Evolutionary conservation across 2,329 filamentous ascomycete genomes (phyloP), one percentile per base, ranked within the genome.

Genomic region (Paecilomyces dactylethromorphus): DNA sequence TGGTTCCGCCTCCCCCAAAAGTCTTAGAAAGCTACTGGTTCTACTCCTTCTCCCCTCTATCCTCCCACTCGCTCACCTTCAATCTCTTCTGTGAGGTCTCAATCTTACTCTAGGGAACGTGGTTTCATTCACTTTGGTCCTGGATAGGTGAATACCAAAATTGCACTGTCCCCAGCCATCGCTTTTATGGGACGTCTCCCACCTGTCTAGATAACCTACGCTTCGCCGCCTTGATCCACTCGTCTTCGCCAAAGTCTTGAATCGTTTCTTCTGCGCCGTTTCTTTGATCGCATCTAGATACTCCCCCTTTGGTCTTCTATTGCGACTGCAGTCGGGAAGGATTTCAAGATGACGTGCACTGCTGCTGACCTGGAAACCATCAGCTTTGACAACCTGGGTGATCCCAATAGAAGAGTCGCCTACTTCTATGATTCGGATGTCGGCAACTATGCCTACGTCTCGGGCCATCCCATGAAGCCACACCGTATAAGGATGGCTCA

Each of bases 341-440:
- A 56, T 15, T 60, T 53, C 64, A 73, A 59, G 49, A 85, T 85
- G 82, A 75, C 81, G 63, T 75, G 78, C 77, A 69, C 81, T 76
- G 65, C 84, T 80, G 60, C 75, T 85, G 39, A 8, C 39, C 15
- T 45, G 64, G 85, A 84, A 70, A 74, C 77, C 65, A 77, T 76
- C 63, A 78, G 76, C 59, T 66, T 75, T 26, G 82, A 83, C 73
- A 79, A 79, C 56, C 70, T 78, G 53, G 78, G 77, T 26, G 78
- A 76, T 63, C 72, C 80, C 66, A 83, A 84, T 72, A 96, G 94
- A 78, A 91, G 93, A 72, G 91, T 97, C 59, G 93, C 93, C 58
- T 97, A 97, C 79, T 97, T 97, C 76, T 97, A 97, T 82, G 93
- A 97, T 73, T 95, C 91, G 2, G 93, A 97, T 78, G 94, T 97